A percentile compares a stretch with the other conserved stretches of the same genome.
Conservation (phyloP, 306 rosid species). For the Lathyrus oleraceus region DNA sequence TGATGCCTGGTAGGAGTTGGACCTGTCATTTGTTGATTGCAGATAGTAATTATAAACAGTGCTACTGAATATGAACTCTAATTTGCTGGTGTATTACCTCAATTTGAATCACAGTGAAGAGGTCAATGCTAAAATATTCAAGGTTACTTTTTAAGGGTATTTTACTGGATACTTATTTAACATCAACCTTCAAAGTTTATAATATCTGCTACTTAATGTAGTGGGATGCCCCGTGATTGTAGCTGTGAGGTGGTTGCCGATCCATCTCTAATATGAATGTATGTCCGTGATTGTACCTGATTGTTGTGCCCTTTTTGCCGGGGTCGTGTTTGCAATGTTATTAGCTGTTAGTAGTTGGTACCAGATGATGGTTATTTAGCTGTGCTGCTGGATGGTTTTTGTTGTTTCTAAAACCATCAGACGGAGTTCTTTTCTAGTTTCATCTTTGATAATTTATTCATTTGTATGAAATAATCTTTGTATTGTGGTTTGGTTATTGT, state of each 20-base stretch:
- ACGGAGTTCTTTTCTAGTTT: constrained; percentile 11
- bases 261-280: constrained; percentile 45
- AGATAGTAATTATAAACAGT: constrained; percentile 39
- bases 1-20: constrained; percentile 52
- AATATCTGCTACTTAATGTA: constrained; percentile 54
- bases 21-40: constrained; percentile 46
- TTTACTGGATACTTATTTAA: constrained; percentile 35
- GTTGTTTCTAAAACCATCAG: constrained; percentile 38
- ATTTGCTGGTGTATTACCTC: constrained; percentile 41
- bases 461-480: constrained; percentile 7
- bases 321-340: constrained; percentile 50
- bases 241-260: constrained; percentile 65
- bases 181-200: constrained; percentile 33
- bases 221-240: constrained; percentile 52
- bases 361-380: constrained; percentile 44
- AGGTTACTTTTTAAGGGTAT: constrained; percentile 38
- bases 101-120: constrained; percentile 36
- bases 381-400: constrained; percentile 42
- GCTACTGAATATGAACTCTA: constrained; percentile 42
- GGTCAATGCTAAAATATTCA: constrained; percentile 46
- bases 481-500: background rate
- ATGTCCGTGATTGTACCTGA: constrained; percentile 52
- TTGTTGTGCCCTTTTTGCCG: constrained; percentile 51
- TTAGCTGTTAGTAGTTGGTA: constrained; percentile 37
- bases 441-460: background rate